These are phyloP conservation scores for Colletotrichum tanaceti DNA, from an alignment of 2,329 filamentous ascomycete species.

Conservation along the genomic window DNA sequence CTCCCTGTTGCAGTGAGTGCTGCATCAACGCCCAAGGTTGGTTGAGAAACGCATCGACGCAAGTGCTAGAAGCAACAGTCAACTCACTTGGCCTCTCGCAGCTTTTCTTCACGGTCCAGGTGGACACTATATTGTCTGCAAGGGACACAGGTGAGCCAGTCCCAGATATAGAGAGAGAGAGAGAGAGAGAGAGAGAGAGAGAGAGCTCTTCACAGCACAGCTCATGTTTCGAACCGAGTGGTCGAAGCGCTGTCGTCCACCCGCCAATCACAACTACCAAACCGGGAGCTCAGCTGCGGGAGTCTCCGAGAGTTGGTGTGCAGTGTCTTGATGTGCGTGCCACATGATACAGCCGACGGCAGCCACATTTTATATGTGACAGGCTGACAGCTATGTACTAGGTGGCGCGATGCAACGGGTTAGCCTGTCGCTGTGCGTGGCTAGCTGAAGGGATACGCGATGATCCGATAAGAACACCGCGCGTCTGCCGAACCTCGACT, in stretches of 20 bases:
- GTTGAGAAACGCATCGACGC: too few relatives aligned
- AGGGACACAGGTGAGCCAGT: not conserved
- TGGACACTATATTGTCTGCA: too few relatives aligned
- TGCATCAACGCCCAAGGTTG: too few relatives aligned
- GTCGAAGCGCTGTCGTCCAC: conserved; percentile 17
- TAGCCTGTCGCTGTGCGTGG: conserved; percentile 19
- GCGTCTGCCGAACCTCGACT: not conserved
- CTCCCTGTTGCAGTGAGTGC: too few relatives aligned
- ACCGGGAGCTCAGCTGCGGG: conserved; percentile 21
- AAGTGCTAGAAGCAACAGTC: too few relatives aligned
- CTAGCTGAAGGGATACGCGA: not conserved
- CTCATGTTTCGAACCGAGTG: not conserved
- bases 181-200: too few relatives aligned
- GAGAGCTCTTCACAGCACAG: conserved; percentile 12
- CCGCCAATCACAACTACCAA: conserved; percentile 30
- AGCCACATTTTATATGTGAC: conserved; percentile 20
- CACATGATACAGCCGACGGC: conserved; percentile 26
- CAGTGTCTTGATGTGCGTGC: not conserved
- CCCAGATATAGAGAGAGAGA: too few relatives aligned
- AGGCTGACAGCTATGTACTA: too few relatives aligned
- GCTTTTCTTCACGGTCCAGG: not conserved
- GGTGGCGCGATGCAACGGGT: conserved; percentile 22
- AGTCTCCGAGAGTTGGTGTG: conserved; percentile 18
- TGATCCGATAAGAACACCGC: conserved; percentile 23
- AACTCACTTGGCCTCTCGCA: not conserved